Evolutionary conservation across 78 protist species (phyloP).

Genomic region (Diacronema lutheri): DNA sequence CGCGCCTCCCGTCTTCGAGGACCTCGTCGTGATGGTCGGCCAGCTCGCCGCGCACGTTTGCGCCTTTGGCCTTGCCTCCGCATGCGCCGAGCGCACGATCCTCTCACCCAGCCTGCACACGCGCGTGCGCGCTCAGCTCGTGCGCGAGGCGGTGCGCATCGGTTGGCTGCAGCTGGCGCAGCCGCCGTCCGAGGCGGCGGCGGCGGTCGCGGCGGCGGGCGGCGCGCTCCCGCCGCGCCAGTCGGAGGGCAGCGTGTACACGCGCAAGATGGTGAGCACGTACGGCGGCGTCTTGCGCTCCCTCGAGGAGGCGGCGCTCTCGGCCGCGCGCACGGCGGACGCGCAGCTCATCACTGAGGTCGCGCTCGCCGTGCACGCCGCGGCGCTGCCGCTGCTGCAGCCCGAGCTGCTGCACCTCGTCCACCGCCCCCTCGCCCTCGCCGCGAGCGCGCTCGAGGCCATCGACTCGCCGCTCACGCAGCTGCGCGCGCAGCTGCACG

Average conservation of each 20-base stretch:
- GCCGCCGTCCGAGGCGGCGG: too few relatives aligned
- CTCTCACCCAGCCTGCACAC: not conserved
- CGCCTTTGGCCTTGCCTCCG: too few relatives aligned
- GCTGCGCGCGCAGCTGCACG: conserved; percentile 1
- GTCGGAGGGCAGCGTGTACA: not conserved
- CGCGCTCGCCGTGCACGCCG: not conserved
- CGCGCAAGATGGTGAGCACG: not conserved
- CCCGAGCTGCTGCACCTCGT: not conserved
- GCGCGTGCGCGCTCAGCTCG: not conserved
- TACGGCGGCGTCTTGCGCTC: not conserved
- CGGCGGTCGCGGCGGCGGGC: not conserved
- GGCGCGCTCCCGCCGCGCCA: not conserved
- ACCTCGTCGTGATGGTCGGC: not conserved
- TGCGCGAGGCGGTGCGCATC: not conserved
- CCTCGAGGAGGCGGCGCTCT: not conserved
- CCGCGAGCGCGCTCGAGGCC: not conserved
- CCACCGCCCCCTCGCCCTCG: not conserved
- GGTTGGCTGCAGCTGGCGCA: not conserved
- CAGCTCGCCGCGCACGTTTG: not conserved
- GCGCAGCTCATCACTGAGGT: not conserved
- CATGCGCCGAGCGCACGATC: not conserved
- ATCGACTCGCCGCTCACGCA: not conserved
- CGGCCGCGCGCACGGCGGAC: not conserved
- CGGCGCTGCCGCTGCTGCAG: not conserved
- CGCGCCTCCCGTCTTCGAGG: not conserved